Percentiles rank a stretch among this genome's conserved stretches.
Evolutionary conservation across 257 asterid genomes (phyloP).

Genomic region (Solanum verrucosum): DNA sequence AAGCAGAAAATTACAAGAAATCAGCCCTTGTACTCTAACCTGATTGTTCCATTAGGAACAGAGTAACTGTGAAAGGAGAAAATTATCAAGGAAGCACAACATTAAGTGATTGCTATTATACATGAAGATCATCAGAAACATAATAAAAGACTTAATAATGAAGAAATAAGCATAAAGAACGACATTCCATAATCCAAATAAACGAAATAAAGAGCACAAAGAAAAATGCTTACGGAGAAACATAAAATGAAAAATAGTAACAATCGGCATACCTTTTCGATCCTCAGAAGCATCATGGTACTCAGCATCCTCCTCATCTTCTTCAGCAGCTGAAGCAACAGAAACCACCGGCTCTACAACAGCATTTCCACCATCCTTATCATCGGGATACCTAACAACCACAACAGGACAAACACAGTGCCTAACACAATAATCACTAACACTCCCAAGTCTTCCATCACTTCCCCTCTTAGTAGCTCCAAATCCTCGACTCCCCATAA

Average conservation of each 20-base stretch:
- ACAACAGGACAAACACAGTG: constrained; percentile 94
- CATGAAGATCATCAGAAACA: background rate
- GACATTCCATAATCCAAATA: background rate
- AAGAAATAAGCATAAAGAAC: background rate
- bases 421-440: constrained; percentile 95
- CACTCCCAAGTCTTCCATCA: constrained; percentile 84
- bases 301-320: constrained; percentile 61
- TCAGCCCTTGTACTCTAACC: too few species aligned
- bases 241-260: background rate
- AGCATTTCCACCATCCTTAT: constrained; percentile 33
- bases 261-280: constrained; percentile 38
- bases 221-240: background rate
- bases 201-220: background rate
- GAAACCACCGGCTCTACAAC: constrained; percentile 36
- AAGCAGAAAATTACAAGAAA: too few species aligned
- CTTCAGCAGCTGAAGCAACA: constrained; percentile 53
- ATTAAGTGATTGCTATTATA: background rate
- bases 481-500: constrained; percentile 89
- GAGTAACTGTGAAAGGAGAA: too few species aligned
- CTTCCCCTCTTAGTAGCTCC: constrained; percentile 71
- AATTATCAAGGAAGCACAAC: background rate
- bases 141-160: background rate
- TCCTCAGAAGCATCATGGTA: constrained; percentile 68
- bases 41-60: too few species aligned
- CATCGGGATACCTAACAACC: constrained; percentile 77